phyloP scores from a whole-genome alignment of 768 basidiomycete genomes.

The Filobasidium floriforme region DNA sequence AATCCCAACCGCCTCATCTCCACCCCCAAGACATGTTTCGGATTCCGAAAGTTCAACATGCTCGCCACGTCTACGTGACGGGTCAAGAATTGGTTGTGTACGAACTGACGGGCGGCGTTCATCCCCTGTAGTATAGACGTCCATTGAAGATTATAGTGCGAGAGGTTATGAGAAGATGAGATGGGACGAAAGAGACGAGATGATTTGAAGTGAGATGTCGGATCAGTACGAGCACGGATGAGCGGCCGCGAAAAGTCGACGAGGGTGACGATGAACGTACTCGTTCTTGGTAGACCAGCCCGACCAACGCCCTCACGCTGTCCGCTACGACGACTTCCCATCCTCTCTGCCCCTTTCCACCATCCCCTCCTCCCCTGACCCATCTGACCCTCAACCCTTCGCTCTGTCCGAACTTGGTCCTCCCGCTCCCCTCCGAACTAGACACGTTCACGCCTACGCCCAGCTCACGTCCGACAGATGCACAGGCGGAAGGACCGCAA shows the following conservation, averaged over 20 bases:
- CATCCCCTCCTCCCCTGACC: constrained; percentile 22
- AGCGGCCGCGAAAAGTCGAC: background rate
- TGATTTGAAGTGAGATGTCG: too few relatives aligned
- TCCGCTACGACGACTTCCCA: constrained; percentile 84
- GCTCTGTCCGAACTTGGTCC: background rate
- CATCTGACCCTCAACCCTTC: constrained; percentile 14
- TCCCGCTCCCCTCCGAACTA: constrained; percentile 23
- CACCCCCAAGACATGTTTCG: constrained; percentile 65
- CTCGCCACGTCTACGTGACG: constrained; percentile 71
- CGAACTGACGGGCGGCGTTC: constrained; percentile 75
- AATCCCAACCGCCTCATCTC: constrained; percentile 61
- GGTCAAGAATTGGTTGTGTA: constrained; percentile 77
- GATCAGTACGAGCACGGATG: background rate
- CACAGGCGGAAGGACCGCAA: constrained; percentile 76
- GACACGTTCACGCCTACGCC: constrained; percentile 29
- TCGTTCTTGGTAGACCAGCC: constrained; percentile 76
- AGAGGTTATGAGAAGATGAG: background rate
- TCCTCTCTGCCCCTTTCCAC: constrained; percentile 22
- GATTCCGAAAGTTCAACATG: constrained; percentile 74
- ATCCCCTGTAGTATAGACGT: constrained; percentile 50
- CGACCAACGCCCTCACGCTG: constrained; percentile 76
- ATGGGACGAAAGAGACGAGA: too few relatives aligned
- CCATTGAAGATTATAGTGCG: background rate
- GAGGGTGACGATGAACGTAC: constrained; percentile 49
- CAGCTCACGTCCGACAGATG: constrained; percentile 69